These are phyloP conservation scores for Cyberlindnera mississippiensis DNA, from an alignment of 805 yeast genomes.

Conservation along the genomic window DNA sequence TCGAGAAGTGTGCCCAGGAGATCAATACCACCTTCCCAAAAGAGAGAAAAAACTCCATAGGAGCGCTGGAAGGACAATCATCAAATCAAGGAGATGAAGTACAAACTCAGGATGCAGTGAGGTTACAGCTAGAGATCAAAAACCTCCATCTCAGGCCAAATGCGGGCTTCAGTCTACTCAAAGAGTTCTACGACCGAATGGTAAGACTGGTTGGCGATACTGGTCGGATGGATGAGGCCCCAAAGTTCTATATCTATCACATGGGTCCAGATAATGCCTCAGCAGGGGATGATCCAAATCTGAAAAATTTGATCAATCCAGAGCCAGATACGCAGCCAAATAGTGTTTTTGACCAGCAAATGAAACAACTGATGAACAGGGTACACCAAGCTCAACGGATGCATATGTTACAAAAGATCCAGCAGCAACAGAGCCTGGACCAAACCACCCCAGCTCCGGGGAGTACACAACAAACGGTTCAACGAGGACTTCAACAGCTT, in stretches of 20 bases:
- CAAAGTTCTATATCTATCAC: not conserved
- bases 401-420: not conserved
- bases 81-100: not conserved
- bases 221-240: constrained; percentile 10
- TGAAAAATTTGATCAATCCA: constrained; percentile 18
- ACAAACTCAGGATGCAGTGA: not conserved
- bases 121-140: not conserved
- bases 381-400: not conserved
- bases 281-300: not conserved
- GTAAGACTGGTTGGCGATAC: constrained; percentile 44
- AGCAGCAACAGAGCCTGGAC: not conserved
- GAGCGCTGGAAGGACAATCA: constrained; percentile 9
- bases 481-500: too few species aligned
- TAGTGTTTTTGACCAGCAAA: not conserved
- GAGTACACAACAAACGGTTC: too few species aligned
- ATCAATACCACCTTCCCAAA: constrained; percentile 4
- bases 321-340: constrained; percentile 30
- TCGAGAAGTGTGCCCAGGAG: constrained; percentile 36
- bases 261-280: not conserved
- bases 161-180: constrained; percentile 39
- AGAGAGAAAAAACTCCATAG: constrained; percentile 21
- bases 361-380: not conserved
- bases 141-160: constrained; percentile 19
- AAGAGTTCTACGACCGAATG: constrained; percentile 47
- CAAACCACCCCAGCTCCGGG: not conserved